Evolutionary conservation across 2,329 filamentous ascomycete genomes (phyloP).

Genomic region (Zopfia rhizophila): DNA sequence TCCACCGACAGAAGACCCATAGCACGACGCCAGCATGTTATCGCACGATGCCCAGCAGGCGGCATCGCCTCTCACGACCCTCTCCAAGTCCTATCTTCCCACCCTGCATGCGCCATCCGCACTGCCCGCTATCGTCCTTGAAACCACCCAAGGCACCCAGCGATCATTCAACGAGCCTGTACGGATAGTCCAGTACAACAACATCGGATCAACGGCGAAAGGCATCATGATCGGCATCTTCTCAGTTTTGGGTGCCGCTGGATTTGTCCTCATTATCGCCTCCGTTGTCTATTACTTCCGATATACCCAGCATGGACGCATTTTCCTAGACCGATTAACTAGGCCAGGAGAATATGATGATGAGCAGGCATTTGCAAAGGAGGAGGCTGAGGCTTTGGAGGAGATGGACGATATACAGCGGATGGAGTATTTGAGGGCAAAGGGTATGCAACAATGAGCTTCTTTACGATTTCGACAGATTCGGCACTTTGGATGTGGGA

Average conservation of each 20-base stretch:
- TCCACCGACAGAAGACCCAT: constrained; percentile 11
- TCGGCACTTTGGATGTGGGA: background rate
- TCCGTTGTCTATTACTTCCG: constrained; percentile 91
- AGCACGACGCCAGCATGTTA: constrained; percentile 38
- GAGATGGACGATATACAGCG: constrained; percentile 93
- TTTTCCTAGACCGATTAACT: constrained; percentile 91
- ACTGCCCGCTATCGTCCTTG: constrained; percentile 32
- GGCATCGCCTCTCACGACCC: constrained; percentile 44
- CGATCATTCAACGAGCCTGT: constrained; percentile 34
- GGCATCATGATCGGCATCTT: constrained; percentile 95
- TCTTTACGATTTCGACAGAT: constrained; percentile 11
- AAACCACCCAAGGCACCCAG: constrained; percentile 25
- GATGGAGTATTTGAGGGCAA: constrained; percentile 91
- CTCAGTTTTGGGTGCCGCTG: constrained; percentile 91
- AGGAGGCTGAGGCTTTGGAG: constrained; percentile 95
- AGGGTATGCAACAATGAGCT: constrained; percentile 71
- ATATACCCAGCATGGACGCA: constrained; percentile 87
- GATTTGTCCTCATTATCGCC: constrained; percentile 82
- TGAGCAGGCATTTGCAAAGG: constrained; percentile 91
- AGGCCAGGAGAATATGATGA: constrained; percentile 97
- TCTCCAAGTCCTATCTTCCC: constrained; percentile 40
- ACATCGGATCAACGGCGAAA: constrained; percentile 67
- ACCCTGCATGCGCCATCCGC: constrained; percentile 36
- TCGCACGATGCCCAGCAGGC: constrained; percentile 41
- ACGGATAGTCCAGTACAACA: constrained; percentile 36